These are phyloP conservation scores for Stephania yunnanensis DNA, from an alignment of 164 flowering plant genomes.

Conservation along the genomic window DNA sequence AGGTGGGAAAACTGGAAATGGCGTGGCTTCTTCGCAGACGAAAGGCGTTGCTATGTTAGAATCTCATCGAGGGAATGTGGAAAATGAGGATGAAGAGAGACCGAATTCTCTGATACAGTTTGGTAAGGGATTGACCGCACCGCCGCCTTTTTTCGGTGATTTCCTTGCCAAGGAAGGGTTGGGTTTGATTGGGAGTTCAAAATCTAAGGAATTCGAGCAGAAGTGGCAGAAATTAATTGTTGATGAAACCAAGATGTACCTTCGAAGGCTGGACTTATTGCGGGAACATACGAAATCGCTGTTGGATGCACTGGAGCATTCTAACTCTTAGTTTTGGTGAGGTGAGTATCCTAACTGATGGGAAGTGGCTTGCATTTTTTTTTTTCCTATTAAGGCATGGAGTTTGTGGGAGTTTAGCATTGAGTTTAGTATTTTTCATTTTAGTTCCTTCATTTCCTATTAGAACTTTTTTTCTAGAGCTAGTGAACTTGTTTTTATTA, in stretches of 20 bases:
- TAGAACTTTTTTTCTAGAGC: not conserved
- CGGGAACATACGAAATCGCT: constrained; percentile 13
- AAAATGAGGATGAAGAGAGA: not conserved
- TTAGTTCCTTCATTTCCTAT: not conserved
- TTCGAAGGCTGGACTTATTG: constrained; percentile 16
- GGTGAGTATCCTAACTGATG: constrained; percentile 1
- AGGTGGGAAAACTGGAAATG: not conserved
- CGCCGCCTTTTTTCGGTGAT: constrained; percentile 6
- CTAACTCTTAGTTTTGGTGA: not conserved
- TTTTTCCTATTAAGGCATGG: not conserved
- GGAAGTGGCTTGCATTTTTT: not conserved
- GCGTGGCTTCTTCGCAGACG: not conserved
- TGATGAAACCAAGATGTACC: constrained; percentile 13
- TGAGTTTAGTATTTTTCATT: not conserved
- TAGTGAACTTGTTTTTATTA: not conserved
- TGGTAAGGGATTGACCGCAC: not conserved
- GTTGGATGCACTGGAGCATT: constrained; percentile 10
- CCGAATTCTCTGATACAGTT: constrained; percentile 1
- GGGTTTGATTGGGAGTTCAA: constrained; percentile 18
- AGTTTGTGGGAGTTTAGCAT: not conserved
- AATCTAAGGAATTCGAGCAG: constrained; percentile 29
- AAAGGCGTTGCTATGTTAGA: not conserved
- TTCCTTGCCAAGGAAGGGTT: constrained; percentile 1
- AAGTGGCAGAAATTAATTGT: constrained; percentile 23
- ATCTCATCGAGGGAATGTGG: not conserved